Conservation (phyloP, 2,329 filamentous ascomycete genomes). For the Penicillium sp. region DNA sequence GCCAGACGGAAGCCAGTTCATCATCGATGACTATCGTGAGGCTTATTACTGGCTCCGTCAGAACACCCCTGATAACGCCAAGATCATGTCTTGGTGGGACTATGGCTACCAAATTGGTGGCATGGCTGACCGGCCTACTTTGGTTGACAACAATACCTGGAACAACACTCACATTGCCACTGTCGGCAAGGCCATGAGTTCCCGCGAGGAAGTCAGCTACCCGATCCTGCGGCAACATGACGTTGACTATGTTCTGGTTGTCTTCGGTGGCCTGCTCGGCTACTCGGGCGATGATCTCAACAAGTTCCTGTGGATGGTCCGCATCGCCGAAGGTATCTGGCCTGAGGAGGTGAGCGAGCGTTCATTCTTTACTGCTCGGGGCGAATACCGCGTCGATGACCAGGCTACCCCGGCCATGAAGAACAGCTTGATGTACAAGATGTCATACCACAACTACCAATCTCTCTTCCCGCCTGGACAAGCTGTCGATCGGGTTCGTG, state of each 20-base stretch:
- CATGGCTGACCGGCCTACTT: conserved; percentile 93
- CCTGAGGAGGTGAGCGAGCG: conserved; percentile 98
- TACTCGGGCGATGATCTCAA: conserved; percentile 99
- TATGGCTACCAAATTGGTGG: conserved; percentile 99
- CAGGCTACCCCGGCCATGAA: conserved; percentile 94
- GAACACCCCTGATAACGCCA: conserved; percentile 89
- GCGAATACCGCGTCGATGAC: conserved; percentile 93
- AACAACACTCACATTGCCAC: conserved; percentile 99
- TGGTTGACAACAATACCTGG: conserved; percentile 99
- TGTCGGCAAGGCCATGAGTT: conserved; percentile 98
- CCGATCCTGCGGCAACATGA: conserved; percentile 98
- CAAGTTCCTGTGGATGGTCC: conserved; percentile 99
- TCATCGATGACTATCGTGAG: conserved; percentile 98
- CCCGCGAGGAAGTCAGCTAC: conserved; percentile 94
- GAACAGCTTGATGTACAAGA: conserved; percentile 99
- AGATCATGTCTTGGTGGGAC: conserved; percentile 99
- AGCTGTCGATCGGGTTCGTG: conserved; percentile 82
- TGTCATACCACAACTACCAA: conserved; percentile 99
- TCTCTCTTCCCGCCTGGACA: conserved; percentile 86
- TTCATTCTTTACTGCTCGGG: conserved; percentile 86
- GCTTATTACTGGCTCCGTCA: conserved; percentile 99
- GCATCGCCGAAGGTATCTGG: conserved; percentile 98
- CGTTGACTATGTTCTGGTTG: conserved; percentile 96
- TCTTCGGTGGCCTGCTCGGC: conserved; percentile 90
- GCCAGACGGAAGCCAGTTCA: conserved; percentile 93